Evolutionary conservation across 768 basidiomycete genomes (phyloP).

Genomic region (Boletus bicolor): DNA sequence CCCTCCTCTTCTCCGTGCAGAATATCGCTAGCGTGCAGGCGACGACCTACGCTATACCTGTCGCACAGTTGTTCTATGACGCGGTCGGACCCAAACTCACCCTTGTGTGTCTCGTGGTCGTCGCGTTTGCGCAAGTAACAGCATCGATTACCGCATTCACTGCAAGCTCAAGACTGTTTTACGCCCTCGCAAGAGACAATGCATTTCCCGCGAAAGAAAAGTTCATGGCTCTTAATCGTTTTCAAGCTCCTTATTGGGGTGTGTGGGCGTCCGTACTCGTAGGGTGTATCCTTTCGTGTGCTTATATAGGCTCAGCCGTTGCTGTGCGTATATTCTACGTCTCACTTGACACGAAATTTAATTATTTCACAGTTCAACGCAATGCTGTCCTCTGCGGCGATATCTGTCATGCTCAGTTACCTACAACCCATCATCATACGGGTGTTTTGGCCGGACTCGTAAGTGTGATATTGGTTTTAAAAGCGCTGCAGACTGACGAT

Average conservation of each 20-base stretch:
- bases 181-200: constrained; percentile 54
- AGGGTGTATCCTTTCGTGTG: constrained; percentile 53
- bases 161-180: constrained; percentile 54
- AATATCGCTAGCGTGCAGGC: constrained; percentile 47
- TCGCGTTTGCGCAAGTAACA: constrained; percentile 49
- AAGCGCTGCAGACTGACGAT: background rate
- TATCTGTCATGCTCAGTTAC: constrained; percentile 58
- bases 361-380: constrained; percentile 44
- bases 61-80: constrained; percentile 56
- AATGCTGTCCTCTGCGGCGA: constrained; percentile 53
- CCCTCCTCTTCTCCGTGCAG: constrained; percentile 56
- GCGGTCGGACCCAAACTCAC: constrained; percentile 47
- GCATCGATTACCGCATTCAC: constrained; percentile 58
- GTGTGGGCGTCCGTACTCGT: constrained; percentile 53
- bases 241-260: constrained; percentile 52
- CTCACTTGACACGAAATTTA: background rate
- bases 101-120: constrained; percentile 49
- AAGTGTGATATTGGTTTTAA: constrained; percentile 13
- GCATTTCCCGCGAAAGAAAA: constrained; percentile 45
- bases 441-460: constrained; percentile 55
- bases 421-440: constrained; percentile 56
- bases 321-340: constrained; percentile 38
- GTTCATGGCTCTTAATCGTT: constrained; percentile 51
- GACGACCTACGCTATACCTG: constrained; percentile 54
- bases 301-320: constrained; percentile 55